Percentiles rank a stretch among this genome's conserved stretches.
Evolutionary conservation across 2,329 filamentous ascomycete genomes (phyloP).

Genomic region (Hypoxylon sp.): DNA sequence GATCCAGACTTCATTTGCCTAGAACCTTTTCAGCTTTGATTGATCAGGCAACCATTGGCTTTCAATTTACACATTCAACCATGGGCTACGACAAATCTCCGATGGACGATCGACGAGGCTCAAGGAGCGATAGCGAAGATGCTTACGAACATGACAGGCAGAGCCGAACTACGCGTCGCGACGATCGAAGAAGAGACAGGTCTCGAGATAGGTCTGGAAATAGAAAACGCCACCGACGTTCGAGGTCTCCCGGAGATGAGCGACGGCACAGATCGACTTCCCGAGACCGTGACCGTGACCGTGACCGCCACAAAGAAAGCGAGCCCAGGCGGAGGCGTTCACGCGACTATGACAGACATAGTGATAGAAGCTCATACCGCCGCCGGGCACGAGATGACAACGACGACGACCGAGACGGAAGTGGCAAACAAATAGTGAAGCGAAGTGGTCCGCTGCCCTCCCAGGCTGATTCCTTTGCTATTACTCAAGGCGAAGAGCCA

Average conservation of each 20-base stretch:
- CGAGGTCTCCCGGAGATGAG: constrained; percentile 50
- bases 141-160: constrained; percentile 44
- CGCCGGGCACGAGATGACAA: constrained; percentile 47
- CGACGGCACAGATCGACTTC: constrained; percentile 47
- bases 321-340: constrained; percentile 54
- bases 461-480: constrained; percentile 72
- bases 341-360: constrained; percentile 53
- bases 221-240: constrained; percentile 47
- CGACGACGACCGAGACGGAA: constrained; percentile 41
- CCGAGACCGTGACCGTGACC: constrained; percentile 50
- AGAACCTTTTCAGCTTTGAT: constrained; percentile 21
- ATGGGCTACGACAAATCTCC: constrained; percentile 41
- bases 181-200: constrained; percentile 38
- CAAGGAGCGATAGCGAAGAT: constrained; percentile 40
- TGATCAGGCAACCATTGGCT: background rate
- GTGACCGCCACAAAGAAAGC: constrained; percentile 48
- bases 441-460: constrained; percentile 70
- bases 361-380: constrained; percentile 48
- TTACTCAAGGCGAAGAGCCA: constrained; percentile 65
- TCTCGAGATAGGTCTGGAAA: constrained; percentile 46
- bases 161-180: constrained; percentile 42
- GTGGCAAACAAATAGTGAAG: constrained; percentile 53
- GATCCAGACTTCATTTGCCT: constrained; percentile 23
- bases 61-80: constrained; percentile 2
- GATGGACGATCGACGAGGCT: constrained; percentile 23